These are phyloP conservation scores for Daphne laureola DNA, from an alignment of 441 rosid species.

Conservation along the genomic window DNA sequence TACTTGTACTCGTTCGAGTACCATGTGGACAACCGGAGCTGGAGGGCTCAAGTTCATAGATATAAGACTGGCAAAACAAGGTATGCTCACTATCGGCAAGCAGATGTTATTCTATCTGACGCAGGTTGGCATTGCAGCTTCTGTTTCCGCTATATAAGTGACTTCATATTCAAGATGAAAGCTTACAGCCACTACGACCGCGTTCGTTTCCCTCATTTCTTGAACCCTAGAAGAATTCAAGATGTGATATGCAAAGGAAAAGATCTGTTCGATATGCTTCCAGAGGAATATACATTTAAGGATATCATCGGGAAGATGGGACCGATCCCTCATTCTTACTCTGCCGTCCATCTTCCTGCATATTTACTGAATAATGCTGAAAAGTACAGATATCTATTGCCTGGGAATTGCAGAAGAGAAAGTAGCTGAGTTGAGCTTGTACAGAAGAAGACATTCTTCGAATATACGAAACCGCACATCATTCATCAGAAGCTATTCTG, in stretches of 20 bases:
- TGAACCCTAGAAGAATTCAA: slow-evolving; percentile 84
- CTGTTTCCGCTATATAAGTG: slow-evolving; percentile 78
- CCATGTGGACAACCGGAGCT: slow-evolving; percentile 73
- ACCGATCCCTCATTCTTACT: slow-evolving; percentile 84
- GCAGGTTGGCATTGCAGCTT: slow-evolving; percentile 48
- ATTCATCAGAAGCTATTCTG: too few relatives aligned
- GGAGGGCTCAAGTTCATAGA: slow-evolving; percentile 89
- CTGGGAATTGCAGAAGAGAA: slow-evolving; percentile 75
- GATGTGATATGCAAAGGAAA: slow-evolving; percentile 80
- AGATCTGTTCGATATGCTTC: slow-evolving; percentile 91
- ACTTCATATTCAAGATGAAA: slow-evolving; percentile 91
- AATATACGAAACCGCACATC: too few relatives aligned
- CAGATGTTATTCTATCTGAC: slow-evolving; percentile 73
- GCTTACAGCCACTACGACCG: slow-evolving; percentile 92
- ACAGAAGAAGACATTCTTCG: too few relatives aligned
- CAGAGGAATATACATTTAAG: slow-evolving; percentile 90
- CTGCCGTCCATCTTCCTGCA: slow-evolving; percentile 89
- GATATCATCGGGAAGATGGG: slow-evolving; percentile 96
- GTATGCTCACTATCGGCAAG: slow-evolving; percentile 88
- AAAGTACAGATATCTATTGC: slow-evolving; percentile 72
- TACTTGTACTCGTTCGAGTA: slow-evolving; percentile 91
- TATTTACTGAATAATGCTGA: slow-evolving; percentile 78
- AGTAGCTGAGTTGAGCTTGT: slow-evolving; percentile 26
- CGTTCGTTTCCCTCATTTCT: slow-evolving; percentile 69
- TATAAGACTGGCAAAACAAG: slow-evolving; percentile 68